Evolutionary conservation across 2,329 filamentous ascomycete species (phyloP).

Genomic region (Aspergillus intermedius): DNA sequence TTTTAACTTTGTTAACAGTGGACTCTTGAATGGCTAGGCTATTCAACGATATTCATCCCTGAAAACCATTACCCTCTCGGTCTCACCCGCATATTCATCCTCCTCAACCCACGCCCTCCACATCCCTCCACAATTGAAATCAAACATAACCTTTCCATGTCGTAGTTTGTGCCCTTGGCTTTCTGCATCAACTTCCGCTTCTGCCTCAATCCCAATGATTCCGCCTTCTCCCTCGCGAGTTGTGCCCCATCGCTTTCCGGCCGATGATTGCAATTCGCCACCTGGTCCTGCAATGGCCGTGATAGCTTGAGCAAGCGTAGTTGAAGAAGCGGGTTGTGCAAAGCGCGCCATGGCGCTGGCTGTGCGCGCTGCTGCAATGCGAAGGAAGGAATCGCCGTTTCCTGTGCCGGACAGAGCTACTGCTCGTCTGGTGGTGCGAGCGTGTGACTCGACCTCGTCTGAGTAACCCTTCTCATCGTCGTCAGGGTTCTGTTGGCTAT

Average conservation of each 20-base stretch:
- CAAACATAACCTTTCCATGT: conserved; percentile 56
- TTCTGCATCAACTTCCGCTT: conserved; percentile 51
- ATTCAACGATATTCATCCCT: conserved; percentile 28
- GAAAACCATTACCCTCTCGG: conserved; percentile 40
- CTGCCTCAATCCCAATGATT: conserved; percentile 62
- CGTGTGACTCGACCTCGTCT: neutral
- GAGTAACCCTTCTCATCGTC: neutral
- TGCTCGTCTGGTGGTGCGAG: conserved; percentile 26
- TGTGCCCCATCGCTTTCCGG: conserved; percentile 63
- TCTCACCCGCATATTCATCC: conserved; percentile 22
- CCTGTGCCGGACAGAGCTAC: conserved; percentile 70
- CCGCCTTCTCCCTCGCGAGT: conserved; percentile 78
- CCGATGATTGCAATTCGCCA: conserved; percentile 68
- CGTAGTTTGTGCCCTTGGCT: conserved; percentile 30
- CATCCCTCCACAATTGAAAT: conserved; percentile 85
- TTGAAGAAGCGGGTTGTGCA: conserved; percentile 27
- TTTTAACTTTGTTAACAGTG: neutral
- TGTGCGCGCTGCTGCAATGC: conserved; percentile 63
- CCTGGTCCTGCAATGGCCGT: conserved; percentile 60
- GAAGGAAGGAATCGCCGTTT: conserved; percentile 82
- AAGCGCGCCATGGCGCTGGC: conserved; percentile 68
- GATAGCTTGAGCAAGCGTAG: conserved; percentile 53
- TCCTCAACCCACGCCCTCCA: conserved; percentile 65
- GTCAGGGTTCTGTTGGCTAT: neutral
- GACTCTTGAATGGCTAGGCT: neutral